A percentile compares a stretch with the other conserved stretches of the same genome.
Conservation (phyloP, 192 early-diverging fungal species). For the Backusella circina region DNA sequence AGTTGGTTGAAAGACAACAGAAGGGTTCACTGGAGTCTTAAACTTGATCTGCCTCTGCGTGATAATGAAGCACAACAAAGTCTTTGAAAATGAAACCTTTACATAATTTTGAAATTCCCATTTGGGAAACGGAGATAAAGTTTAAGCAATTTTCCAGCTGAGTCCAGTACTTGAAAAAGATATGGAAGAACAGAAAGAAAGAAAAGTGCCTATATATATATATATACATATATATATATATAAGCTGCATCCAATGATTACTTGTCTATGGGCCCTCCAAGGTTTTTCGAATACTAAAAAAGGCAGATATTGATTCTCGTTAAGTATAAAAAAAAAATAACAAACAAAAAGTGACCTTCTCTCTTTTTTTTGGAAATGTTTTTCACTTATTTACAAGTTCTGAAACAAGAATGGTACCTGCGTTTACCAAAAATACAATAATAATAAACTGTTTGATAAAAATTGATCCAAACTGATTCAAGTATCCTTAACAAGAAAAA, state of each 20-base stretch:
- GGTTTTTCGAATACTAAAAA: background rate
- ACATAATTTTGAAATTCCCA: background rate
- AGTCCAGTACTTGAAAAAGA: background rate
- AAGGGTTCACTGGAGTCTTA: background rate
- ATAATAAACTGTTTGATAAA: background rate
- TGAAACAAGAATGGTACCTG: background rate
- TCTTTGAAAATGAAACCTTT: background rate
- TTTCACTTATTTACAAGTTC: background rate
- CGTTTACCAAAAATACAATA: background rate
- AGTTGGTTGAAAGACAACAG: background rate
- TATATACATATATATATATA: too few relatives aligned
- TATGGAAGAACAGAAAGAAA: background rate
- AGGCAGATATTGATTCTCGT: too few relatives aligned
- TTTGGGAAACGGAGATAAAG: background rate
- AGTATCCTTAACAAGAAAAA: background rate
- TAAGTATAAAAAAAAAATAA: too few relatives aligned
- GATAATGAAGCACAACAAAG: background rate
- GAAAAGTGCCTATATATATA: too few relatives aligned
- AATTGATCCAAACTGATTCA: background rate
- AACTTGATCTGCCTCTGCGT: background rate
- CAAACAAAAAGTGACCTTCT: background rate
- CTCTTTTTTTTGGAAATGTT: background rate
- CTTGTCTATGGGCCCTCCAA: background rate
- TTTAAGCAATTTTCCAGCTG: too few relatives aligned
- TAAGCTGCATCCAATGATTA: background rate